Conservation (phyloP, 306 rosid genomes). For the Cucurbita pepo region DNA sequence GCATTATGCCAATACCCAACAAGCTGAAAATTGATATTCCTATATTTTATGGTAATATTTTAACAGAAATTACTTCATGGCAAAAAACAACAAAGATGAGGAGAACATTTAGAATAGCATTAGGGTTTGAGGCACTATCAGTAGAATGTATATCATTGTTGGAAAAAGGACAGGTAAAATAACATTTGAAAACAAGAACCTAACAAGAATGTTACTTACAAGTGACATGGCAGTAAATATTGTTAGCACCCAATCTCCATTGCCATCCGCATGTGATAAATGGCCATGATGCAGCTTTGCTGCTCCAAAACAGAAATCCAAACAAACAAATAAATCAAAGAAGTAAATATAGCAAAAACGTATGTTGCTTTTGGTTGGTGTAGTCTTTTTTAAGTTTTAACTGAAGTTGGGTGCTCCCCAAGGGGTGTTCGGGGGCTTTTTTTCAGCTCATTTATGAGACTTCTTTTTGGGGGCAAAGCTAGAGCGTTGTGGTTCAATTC, state of each 20-base stretch:
- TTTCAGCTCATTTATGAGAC: background rate
- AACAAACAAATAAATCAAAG: background rate
- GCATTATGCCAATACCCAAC: too few species aligned
- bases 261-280: conserved; percentile 86
- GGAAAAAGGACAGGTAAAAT: background rate
- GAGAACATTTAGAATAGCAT: background rate
- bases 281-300: conserved; percentile 92
- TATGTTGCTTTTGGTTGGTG: background rate
- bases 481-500: background rate
- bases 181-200: background rate
- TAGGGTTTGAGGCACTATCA: background rate
- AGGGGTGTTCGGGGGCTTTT: background rate
- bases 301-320: conserved; percentile 15
- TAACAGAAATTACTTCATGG: background rate
- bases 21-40: background rate
- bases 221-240: conserved; percentile 75
- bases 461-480: background rate
- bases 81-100: background rate
- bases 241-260: conserved; percentile 93
- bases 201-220: conserved; percentile 32
- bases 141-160: background rate
- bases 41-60: background rate
- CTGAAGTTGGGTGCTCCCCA: background rate
- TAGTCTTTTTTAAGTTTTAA: background rate
- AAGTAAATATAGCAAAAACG: background rate